A percentile compares a stretch with the other conserved stretches of the same genome.
Conservation (phyloP, 164 flowering plant species). For the Macadamia integrifolia region DNA sequence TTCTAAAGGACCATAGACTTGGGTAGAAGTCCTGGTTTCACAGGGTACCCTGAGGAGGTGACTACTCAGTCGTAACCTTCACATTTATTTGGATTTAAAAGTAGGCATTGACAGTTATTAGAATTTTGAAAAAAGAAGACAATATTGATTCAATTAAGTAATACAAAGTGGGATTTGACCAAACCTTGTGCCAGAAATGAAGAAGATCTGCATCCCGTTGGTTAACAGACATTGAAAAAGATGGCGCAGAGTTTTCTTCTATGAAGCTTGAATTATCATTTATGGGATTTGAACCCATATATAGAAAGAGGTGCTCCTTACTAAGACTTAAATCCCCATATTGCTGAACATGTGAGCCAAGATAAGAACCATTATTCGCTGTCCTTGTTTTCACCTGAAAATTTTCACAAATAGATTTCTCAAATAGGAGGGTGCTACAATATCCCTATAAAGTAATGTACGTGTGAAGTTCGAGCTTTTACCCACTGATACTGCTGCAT, state of each 20-base stretch:
- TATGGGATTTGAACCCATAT: constrained; percentile 74
- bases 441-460: not conserved
- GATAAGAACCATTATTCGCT: constrained; percentile 23
- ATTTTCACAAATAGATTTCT: not conserved
- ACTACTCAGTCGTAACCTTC: no score
- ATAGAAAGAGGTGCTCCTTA: constrained; percentile 42
- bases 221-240: constrained; percentile 44
- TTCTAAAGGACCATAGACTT: no score
- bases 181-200: constrained; percentile 81
- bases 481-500: constrained; percentile 91
- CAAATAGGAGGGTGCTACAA: not conserved
- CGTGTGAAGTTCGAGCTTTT: constrained; percentile 12
- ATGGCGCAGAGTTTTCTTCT: constrained; percentile 43
- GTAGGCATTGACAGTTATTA: no score
- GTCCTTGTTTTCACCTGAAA: constrained; percentile 77
- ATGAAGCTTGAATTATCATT: constrained; percentile 57
- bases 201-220: constrained; percentile 87
- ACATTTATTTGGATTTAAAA: no score
- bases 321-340: constrained; percentile 57
- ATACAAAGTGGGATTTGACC: no score
- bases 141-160: not conserved
- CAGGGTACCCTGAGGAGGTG: no score
- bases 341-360: constrained; percentile 92
- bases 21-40: no score
- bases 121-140: no score